A percentile compares a stretch with the other conserved stretches of the same genome.
Conservation (phyloP, 495 filamentous ascomycete species). For the Gamarada debralockiae region DNA sequence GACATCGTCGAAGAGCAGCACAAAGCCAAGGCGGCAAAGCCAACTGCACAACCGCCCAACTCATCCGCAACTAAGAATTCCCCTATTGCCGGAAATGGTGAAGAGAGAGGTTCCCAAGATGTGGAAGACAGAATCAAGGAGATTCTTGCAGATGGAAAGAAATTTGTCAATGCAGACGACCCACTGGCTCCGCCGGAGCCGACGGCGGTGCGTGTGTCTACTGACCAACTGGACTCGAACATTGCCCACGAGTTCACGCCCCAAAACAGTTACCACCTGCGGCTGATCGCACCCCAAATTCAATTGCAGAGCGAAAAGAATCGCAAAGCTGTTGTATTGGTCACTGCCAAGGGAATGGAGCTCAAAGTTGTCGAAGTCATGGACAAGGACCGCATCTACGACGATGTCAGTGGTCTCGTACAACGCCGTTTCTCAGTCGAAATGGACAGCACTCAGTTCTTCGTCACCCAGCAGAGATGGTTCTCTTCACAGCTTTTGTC, state of each 20-base stretch:
- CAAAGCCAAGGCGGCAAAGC: slow-evolving; percentile 51
- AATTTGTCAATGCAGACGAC: slow-evolving; percentile 75
- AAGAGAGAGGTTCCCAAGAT: slow-evolving; percentile 55
- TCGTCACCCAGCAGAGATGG: slow-evolving; percentile 88
- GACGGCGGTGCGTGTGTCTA: slow-evolving; percentile 36
- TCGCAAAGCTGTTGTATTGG: slow-evolving; percentile 83
- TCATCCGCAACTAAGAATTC: slow-evolving; percentile 31
- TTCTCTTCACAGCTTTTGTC: slow-evolving; percentile 76
- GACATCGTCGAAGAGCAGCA: slow-evolving; percentile 95
- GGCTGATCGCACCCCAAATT: slow-evolving; percentile 93
- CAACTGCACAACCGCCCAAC: slow-evolving; percentile 23
- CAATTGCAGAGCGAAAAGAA: slow-evolving; percentile 99
- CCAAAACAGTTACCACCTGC: slow-evolving; percentile 90
- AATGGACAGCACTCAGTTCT: slow-evolving; percentile 97
- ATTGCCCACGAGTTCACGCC: slow-evolving; percentile 89
- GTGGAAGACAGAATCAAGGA: slow-evolving; percentile 86
- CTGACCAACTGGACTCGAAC: slow-evolving; percentile 62
- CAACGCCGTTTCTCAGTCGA: slow-evolving; percentile 89
- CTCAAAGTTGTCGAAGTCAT: slow-evolving; percentile 95
- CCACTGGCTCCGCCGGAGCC: slow-evolving; percentile 28
- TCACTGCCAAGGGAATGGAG: slow-evolving; percentile 94
- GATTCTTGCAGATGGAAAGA: slow-evolving; percentile 78
- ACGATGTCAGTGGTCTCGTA: slow-evolving; percentile 91
- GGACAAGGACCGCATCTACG: slow-evolving; percentile 88
- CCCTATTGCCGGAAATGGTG: slow-evolving; percentile 32